phyloP scores from a whole-genome alignment of 2,329 filamentous ascomycete species.

The Cordyceps cateniannulata region DNA sequence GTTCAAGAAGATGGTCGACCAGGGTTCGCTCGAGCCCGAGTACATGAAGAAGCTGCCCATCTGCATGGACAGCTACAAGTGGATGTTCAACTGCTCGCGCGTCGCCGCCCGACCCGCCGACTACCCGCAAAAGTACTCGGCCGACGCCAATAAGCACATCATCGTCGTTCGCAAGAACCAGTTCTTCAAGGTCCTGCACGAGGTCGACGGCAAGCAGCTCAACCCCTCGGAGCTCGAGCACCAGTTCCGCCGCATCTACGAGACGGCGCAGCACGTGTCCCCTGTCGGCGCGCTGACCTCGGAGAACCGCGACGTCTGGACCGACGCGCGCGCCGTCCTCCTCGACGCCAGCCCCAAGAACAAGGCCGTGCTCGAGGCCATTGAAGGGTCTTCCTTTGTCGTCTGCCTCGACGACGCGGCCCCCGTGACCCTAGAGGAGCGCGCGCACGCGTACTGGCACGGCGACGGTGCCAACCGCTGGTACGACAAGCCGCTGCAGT shows the following conservation, averaged over 20 bases:
- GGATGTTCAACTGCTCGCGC: constrained; percentile 95
- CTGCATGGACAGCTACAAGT: constrained; percentile 97
- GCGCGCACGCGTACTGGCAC: constrained; percentile 95
- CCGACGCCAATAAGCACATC: constrained; percentile 76
- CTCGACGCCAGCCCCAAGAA: constrained; percentile 74
- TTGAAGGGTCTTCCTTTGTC: constrained; percentile 85
- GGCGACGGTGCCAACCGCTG: constrained; percentile 92
- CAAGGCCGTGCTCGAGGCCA: constrained; percentile 66
- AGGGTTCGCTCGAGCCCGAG: constrained; percentile 80
- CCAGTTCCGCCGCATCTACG: constrained; percentile 80
- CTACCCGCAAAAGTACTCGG: constrained; percentile 72
- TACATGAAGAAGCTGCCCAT: constrained; percentile 98
- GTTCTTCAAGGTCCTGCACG: constrained; percentile 86
- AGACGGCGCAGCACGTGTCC: constrained; percentile 63
- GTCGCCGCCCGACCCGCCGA: constrained; percentile 78
- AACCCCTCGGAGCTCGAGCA: constrained; percentile 84
- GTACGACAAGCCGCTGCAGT: constrained; percentile 97
- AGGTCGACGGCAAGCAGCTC: constrained; percentile 76
- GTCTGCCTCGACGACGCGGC: constrained; percentile 89
- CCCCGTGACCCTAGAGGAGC: constrained; percentile 91
- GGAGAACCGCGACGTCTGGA: constrained; percentile 91
- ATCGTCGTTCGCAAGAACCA: constrained; percentile 91
- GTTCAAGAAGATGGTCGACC: constrained; percentile 91
- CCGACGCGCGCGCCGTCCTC: constrained; percentile 72
- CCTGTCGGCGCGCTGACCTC: constrained; percentile 80